These are phyloP conservation scores for Meripilus lineatus DNA, from an alignment of 1,284 basidiomycete genomes.

Conservation along the genomic window DNA sequence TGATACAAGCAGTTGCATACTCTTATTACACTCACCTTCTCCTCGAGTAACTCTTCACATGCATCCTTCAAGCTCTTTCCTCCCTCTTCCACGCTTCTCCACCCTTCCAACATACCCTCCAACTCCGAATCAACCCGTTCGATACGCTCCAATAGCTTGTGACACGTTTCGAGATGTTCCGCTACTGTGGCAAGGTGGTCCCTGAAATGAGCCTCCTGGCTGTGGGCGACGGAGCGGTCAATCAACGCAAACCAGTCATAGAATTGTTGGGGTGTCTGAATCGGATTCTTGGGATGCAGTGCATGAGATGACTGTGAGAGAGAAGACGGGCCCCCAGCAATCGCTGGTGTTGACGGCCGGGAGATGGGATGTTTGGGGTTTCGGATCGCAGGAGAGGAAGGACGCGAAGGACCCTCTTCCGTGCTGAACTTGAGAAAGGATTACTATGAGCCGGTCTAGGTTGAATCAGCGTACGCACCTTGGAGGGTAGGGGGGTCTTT, in stretches of 20 bases:
- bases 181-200: conserved; percentile 74
- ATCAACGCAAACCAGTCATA: conserved; percentile 91
- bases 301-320: conserved; percentile 35
- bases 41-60: conserved; percentile 84
- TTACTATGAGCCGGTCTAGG: conserved; percentile 5
- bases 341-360: conserved; percentile 30
- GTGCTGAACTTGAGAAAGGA: conserved; percentile 31
- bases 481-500: conserved; percentile 59
- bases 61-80: conserved; percentile 84
- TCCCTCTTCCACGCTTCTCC: conserved; percentile 83
- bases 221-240: conserved; percentile 83
- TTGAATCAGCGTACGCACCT: conserved; percentile 44
- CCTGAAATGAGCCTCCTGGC: conserved; percentile 87
- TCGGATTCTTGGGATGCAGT: conserved; percentile 64
- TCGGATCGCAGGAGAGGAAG: conserved; percentile 36
- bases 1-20: background rate
- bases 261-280: conserved; percentile 88
- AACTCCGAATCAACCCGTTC: conserved; percentile 70
- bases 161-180: conserved; percentile 72
- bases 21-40: conserved; percentile 53
- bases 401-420: conserved; percentile 35
- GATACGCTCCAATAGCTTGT: conserved; percentile 63
- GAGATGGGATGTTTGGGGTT: conserved; percentile 27
- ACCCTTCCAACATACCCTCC: conserved; percentile 76
- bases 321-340: conserved; percentile 19